Conservation (phyloP, 805 yeast species). For the Torulaspora quercuum region DNA sequence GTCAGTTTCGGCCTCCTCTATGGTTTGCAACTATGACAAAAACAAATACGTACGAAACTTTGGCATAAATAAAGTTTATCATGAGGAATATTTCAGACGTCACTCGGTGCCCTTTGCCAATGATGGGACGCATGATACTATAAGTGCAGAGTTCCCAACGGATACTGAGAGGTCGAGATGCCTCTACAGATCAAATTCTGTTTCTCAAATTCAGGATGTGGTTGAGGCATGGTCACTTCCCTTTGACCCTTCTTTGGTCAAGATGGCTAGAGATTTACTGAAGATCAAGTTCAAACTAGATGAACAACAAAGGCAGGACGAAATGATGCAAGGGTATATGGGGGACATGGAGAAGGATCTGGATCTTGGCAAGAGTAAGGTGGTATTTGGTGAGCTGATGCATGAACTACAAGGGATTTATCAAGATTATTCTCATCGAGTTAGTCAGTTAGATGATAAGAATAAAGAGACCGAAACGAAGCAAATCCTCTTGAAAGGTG, state of each 20-base stretch:
- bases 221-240: constrained; percentile 32
- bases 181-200: constrained; percentile 25
- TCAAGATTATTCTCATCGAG: constrained; percentile 19
- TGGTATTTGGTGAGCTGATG: constrained; percentile 13
- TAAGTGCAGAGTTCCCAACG: constrained; percentile 4
- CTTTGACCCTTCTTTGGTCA: constrained; percentile 33
- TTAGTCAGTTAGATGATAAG: constrained; percentile 20
- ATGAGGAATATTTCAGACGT: constrained; percentile 29
- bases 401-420: constrained; percentile 16
- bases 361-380: constrained; percentile 7
- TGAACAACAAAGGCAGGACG: constrained; percentile 15
- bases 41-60: constrained; percentile 18
- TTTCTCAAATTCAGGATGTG: constrained; percentile 27
- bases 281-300: constrained; percentile 18
- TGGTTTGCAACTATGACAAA: constrained; percentile 29
- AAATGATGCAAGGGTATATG: constrained; percentile 5
- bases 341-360: constrained; percentile 4
- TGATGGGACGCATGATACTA: constrained; percentile 13
- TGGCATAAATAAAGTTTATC: constrained; percentile 22
- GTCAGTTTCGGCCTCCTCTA: constrained; percentile 24
- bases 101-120: constrained; percentile 25
- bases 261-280: constrained; percentile 31
- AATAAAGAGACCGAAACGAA: constrained; percentile 27
- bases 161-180: constrained; percentile 1
- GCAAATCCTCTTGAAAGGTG: constrained; percentile 38